phyloP scores from a whole-genome alignment of 768 basidiomycete genomes.

The Clitopilus hobsonii region DNA sequence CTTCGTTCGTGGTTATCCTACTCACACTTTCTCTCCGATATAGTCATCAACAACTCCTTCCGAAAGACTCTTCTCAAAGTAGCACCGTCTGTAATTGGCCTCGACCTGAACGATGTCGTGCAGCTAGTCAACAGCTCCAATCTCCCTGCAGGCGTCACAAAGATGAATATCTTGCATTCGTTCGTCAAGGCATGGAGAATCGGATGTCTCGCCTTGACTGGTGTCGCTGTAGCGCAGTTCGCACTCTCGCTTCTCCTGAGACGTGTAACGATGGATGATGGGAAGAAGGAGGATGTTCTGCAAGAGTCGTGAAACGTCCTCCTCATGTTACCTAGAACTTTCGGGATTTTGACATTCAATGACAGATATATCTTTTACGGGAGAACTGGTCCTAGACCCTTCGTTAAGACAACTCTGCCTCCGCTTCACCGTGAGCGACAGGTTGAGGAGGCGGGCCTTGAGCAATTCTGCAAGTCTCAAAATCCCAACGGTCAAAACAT shows the following conservation, averaged over 20 bases:
- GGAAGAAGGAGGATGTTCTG: background rate
- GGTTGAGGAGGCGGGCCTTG: too few species aligned
- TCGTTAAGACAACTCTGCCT: too few species aligned
- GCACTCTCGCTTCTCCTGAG: conserved; percentile 13
- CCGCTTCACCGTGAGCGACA: too few species aligned
- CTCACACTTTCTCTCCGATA: background rate
- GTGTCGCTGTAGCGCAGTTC: conserved; percentile 16
- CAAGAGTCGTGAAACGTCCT: background rate
- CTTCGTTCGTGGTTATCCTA: background rate
- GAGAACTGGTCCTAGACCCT: too few species aligned
- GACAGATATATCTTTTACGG: too few species aligned
- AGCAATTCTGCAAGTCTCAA: too few species aligned
- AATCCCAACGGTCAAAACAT: too few species aligned
- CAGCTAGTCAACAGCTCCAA: conserved; percentile 4
- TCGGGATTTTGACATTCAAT: too few species aligned
- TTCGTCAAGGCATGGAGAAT: conserved; percentile 17
- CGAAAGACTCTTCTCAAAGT: conserved; percentile 6
- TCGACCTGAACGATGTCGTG: conserved; percentile 17
- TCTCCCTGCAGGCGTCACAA: conserved; percentile 7
- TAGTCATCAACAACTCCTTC: conserved; percentile 20
- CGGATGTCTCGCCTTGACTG: conserved; percentile 14
- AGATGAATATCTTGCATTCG: conserved; percentile 9
- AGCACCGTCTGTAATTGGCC: conserved; percentile 5
- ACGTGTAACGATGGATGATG: conserved; percentile 2
- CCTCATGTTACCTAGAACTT: too few species aligned